Percentiles rank a stretch among this genome's conserved stretches.
These are phyloP conservation scores for Perkinsus olseni DNA, from an alignment of 169 alveolate species.

Conservation along the genomic window DNA sequence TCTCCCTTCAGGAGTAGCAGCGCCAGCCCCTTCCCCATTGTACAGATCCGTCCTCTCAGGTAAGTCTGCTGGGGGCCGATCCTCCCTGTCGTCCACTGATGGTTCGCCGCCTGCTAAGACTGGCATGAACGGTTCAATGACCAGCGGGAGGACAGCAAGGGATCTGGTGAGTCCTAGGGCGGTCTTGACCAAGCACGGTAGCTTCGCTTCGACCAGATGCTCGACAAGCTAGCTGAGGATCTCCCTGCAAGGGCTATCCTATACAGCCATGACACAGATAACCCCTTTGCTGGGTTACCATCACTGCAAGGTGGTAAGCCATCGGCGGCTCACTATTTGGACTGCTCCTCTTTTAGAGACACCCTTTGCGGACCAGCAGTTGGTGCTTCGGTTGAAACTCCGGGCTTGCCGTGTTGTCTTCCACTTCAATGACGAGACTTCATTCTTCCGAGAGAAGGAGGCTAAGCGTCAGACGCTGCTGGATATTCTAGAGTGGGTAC, in stretches of 20 bases:
- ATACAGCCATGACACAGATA: not conserved
- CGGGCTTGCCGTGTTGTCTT: conserved; percentile 60
- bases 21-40: not conserved
- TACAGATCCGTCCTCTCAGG: not conserved
- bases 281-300: not conserved
- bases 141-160: not conserved
- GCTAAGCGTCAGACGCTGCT: conserved; percentile 65
- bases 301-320: not conserved
- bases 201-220: not conserved
- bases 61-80: not conserved
- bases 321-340: not conserved
- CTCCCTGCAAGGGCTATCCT: not conserved
- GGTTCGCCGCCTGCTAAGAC: not conserved
- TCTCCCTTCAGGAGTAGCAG: not conserved
- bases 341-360: not conserved
- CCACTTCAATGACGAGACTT: conserved; percentile 41
- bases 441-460: conserved; percentile 48
- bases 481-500: conserved; percentile 63
- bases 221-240: not conserved
- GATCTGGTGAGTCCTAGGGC: not conserved
- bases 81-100: not conserved
- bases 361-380: not conserved
- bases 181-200: not conserved
- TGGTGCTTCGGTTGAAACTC: not conserved
- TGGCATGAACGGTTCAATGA: not conserved